Conservation (phyloP, 148 eudicot species). For the Fagopyrum tataricum region DNA sequence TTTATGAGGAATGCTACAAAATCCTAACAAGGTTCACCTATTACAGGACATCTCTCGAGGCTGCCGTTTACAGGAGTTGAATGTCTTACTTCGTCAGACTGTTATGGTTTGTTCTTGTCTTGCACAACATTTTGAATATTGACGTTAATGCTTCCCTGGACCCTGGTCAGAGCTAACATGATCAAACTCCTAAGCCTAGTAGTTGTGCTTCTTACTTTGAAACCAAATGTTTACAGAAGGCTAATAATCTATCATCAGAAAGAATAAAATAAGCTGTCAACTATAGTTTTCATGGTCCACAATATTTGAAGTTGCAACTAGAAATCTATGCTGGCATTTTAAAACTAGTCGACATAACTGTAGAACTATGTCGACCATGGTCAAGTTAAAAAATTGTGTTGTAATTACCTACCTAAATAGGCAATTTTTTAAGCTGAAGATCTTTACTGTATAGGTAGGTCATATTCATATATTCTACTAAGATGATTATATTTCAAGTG, state of each 20-base stretch:
- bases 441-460: background rate
- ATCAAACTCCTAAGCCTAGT: background rate
- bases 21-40: background rate
- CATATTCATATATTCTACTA: background rate
- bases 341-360: background rate
- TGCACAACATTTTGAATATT: constrained; percentile 13
- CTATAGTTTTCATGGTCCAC: background rate
- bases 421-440: background rate
- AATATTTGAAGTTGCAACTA: background rate
- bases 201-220: background rate
- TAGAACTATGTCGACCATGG: background rate
- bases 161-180: constrained; percentile 1
- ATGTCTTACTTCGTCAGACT: constrained; percentile 78
- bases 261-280: background rate
- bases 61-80: constrained; percentile 83
- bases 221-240: background rate
- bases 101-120: constrained; percentile 54
- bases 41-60: constrained; percentile 86
- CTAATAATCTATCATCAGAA: background rate
- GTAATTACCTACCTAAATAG: background rate
- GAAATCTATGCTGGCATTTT: background rate
- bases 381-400: background rate
- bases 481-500: background rate
- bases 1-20: background rate
- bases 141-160: constrained; percentile 5